These are phyloP conservation scores for Nakazawaea holstii DNA, from an alignment of 805 yeast species.

Conservation along the genomic window DNA sequence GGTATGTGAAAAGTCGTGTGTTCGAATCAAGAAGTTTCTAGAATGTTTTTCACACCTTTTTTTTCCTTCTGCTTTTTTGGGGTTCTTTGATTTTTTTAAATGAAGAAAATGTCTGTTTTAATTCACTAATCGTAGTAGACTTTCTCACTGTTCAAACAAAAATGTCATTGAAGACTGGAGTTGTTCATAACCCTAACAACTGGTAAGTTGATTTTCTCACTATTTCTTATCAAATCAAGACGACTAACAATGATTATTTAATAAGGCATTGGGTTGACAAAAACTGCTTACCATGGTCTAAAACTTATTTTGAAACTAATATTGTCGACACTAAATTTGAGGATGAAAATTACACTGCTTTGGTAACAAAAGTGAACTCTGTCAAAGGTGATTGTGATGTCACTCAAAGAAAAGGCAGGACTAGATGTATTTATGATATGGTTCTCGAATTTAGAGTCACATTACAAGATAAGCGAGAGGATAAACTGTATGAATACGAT, in stretches of 20 bases:
- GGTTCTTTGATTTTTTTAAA: too few relatives aligned
- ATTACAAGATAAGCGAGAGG: conserved; percentile 28
- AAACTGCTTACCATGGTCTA: conserved; percentile 91
- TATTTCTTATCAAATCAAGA: not conserved
- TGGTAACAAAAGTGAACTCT: conserved; percentile 27
- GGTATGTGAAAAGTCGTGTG: too few relatives aligned
- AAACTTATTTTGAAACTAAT: conserved; percentile 60
- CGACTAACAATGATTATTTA: not conserved
- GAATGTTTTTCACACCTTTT: not conserved
- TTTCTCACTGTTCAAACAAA: too few relatives aligned
- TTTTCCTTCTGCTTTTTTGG: too few relatives aligned
- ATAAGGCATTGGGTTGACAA: conserved; percentile 99
- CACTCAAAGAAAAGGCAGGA: conserved; percentile 79
- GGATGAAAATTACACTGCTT: not conserved
- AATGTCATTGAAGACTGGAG: conserved; percentile 24
- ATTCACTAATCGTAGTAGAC: too few relatives aligned
- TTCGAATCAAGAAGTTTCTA: not conserved
- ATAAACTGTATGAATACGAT: conserved; percentile 36
- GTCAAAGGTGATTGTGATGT: conserved; percentile 77
- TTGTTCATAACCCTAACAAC: conserved; percentile 93
- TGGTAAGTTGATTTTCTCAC: conserved; percentile 33
- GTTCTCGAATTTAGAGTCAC: conserved; percentile 41
- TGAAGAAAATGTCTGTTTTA: too few relatives aligned
- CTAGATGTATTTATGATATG: conserved; percentile 70
- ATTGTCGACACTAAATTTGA: conserved; percentile 35